Evolutionary conservation across 805 yeast species (phyloP).

Genomic region (Myxozyma monticola): DNA sequence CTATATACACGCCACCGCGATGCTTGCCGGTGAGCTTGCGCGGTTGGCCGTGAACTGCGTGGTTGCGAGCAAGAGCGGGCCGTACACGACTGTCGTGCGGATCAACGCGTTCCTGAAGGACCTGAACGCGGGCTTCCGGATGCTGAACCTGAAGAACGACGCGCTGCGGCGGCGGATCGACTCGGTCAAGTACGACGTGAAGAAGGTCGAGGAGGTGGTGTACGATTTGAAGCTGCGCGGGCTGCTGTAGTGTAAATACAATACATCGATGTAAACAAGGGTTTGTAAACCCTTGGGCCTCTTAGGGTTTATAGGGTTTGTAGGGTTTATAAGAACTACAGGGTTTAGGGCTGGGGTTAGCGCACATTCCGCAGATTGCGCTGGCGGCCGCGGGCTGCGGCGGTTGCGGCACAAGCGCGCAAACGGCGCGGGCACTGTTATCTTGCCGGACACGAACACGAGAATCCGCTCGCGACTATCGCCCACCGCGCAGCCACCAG

Average conservation of each 20-base stretch:
- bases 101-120: conserved; percentile 32
- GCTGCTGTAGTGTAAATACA: not conserved
- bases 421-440: no score
- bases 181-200: conserved; percentile 37
- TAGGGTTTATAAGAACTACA: no score
- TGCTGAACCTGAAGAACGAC: conserved; percentile 38
- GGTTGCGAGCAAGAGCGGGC: conserved; percentile 23
- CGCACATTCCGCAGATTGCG: no score
- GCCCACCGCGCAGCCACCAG: not conserved
- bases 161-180: conserved; percentile 36
- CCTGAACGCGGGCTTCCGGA: conserved; percentile 35
- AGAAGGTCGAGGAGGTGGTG: conserved; percentile 37
- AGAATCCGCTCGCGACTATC: no score
- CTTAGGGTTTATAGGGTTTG: no score
- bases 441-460: no score
- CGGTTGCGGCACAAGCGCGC: no score
- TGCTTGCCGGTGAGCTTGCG: conserved; percentile 6
- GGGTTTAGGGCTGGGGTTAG: no score
- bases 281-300: not conserved
- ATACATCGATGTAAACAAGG: not conserved
- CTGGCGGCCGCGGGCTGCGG: no score
- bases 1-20: not conserved
- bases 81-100: conserved; percentile 24
- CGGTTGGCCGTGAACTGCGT: conserved; percentile 37
- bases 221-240: conserved; percentile 36